Evolutionary conservation across 2,329 filamentous ascomycete genomes (phyloP).

Genomic region (Epichloe aotearoae): DNA sequence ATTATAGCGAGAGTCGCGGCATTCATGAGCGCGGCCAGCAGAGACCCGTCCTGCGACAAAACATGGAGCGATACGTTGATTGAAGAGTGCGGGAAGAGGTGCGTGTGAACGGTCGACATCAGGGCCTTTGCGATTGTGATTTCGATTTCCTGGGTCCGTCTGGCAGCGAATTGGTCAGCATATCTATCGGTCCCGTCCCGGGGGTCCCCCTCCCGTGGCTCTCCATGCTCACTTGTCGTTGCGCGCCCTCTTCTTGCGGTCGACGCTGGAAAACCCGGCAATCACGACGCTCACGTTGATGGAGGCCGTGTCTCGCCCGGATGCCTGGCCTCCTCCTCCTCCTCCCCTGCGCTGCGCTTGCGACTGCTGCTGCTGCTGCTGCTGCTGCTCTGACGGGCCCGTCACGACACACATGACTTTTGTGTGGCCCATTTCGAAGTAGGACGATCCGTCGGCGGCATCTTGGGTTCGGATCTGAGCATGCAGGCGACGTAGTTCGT

Average conservation of each 20-base stretch:
- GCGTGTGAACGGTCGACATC: constrained; percentile 63
- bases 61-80: constrained; percentile 79
- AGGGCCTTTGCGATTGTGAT: constrained; percentile 69
- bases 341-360: constrained; percentile 23
- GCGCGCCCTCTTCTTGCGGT: constrained; percentile 62
- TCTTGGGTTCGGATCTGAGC: constrained; percentile 88
- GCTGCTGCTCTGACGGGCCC: constrained; percentile 59
- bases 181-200: too few relatives aligned
- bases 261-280: constrained; percentile 78
- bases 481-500: constrained; percentile 80
- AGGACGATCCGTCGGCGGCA: constrained; percentile 82
- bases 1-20: constrained; percentile 83
- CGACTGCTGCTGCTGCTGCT: constrained; percentile 58
- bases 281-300: constrained; percentile 73
- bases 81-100: constrained; percentile 77
- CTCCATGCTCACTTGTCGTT: constrained; percentile 58
- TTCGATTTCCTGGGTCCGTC: constrained; percentile 69
- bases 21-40: constrained; percentile 83
- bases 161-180: constrained; percentile 20
- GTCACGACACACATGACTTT: constrained; percentile 89
- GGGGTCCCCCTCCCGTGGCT: background rate
- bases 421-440: constrained; percentile 95
- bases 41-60: constrained; percentile 76
- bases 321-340: constrained; percentile 26
- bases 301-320: constrained; percentile 34